Evolutionary conservation across 495 filamentous ascomycete species (phyloP).

Genomic region (Filosporella fistucella): DNA sequence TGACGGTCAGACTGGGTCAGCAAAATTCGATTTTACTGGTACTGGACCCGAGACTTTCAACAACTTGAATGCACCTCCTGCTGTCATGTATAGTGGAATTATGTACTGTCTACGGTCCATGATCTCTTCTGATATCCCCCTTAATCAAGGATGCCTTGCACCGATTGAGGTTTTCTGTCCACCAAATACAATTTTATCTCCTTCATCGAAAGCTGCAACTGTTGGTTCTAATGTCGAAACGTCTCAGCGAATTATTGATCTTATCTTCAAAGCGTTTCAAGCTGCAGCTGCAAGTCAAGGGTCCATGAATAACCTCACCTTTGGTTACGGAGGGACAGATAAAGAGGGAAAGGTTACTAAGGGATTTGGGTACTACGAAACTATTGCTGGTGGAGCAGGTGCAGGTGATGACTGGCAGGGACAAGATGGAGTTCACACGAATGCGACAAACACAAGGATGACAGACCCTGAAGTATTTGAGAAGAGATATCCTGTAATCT

Average conservation of each 20-base stretch:
- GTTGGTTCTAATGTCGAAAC: conserved; percentile 23
- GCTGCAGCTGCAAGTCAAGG: conserved; percentile 26
- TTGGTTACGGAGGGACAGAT: conserved; percentile 17
- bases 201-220: conserved; percentile 17
- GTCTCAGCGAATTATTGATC: conserved; percentile 26
- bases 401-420: conserved; percentile 62
- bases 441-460: conserved; percentile 74
- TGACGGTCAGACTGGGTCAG: conserved; percentile 21
- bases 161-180: conserved; percentile 23
- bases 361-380: conserved; percentile 67
- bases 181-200: conserved; percentile 18
- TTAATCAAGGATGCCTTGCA: conserved; percentile 25
- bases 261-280: conserved; percentile 25
- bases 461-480: conserved; percentile 64
- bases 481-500: conserved; percentile 61
- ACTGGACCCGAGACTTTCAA: conserved; percentile 25
- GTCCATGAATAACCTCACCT: conserved; percentile 16
- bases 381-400: conserved; percentile 63
- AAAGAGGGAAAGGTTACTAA: neutral
- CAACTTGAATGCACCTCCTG: conserved; percentile 20
- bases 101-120: conserved; percentile 26
- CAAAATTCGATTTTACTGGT: conserved; percentile 31
- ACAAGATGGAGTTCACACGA: conserved; percentile 62
- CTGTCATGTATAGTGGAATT: conserved; percentile 22
- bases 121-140: conserved; percentile 24